Evolutionary conservation across 352 stramenopile genomes (phyloP).

Genomic region (Phytophthora megakarya): DNA sequence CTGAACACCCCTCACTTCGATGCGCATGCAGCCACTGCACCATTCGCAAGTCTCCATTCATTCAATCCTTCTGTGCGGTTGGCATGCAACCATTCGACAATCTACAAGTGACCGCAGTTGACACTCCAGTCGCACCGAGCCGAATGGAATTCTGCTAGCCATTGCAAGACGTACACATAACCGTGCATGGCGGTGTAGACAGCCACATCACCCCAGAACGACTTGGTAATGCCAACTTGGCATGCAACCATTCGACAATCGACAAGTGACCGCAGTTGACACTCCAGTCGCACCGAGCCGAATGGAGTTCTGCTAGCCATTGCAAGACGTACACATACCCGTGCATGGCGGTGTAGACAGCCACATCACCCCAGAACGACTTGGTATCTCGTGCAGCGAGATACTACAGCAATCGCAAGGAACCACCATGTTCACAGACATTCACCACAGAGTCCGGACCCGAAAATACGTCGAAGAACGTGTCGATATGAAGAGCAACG

Average conservation of each 20-base stretch:
- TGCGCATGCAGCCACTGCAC: conserved; percentile 7
- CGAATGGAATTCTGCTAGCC: conserved; percentile 11
- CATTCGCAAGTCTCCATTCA: background rate
- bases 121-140: conserved; percentile 13
- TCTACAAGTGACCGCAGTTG: too few relatives aligned
- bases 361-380: conserved; percentile 5
- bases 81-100: too few relatives aligned
- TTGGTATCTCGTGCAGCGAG: conserved; percentile 7
- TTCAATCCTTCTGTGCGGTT: too few relatives aligned
- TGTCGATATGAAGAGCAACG: conserved; percentile 1
- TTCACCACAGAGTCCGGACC: background rate
- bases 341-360: conserved; percentile 8
- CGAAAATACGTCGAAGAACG: conserved; percentile 1
- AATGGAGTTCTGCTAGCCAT: conserved; percentile 14
- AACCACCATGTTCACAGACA: conserved; percentile 3
- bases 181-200: conserved; percentile 10
- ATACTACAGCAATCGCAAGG: conserved; percentile 13
- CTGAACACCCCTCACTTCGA: conserved; percentile 4
- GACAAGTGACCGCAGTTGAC: too few relatives aligned
- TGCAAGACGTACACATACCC: conserved; percentile 19
- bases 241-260: too few relatives aligned
- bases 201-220: conserved; percentile 7
- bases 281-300: conserved; percentile 8
- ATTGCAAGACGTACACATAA: conserved; percentile 19
- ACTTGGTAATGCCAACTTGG: too few relatives aligned